A percentile compares a stretch with the other conserved stretches of the same genome.
Conservation (phyloP, 345 rosid species). For the Citrus hindsii region DNA sequence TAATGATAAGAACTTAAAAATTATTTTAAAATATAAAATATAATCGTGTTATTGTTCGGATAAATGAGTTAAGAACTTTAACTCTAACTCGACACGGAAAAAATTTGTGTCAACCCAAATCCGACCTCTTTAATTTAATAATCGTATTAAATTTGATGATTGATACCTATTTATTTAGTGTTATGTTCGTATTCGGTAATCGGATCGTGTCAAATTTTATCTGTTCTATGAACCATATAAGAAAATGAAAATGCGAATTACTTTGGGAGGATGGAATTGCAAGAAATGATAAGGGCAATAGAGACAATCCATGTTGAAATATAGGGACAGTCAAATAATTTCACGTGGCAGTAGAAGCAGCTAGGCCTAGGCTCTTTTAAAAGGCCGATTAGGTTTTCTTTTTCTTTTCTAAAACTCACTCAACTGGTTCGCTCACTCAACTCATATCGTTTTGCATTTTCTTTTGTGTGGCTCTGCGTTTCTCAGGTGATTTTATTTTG, state of each 20-base stretch:
- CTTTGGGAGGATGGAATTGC: background rate
- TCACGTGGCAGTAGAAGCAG: constrained; percentile 15
- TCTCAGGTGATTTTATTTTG: constrained; percentile 28
- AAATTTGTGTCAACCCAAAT: fast-evolving
- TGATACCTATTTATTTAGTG: fast-evolving
- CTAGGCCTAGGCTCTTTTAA: constrained; percentile 14
- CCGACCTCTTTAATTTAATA: fast-evolving
- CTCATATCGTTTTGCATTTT: background rate
- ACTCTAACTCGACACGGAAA: fast-evolving
- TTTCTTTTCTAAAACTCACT: background rate
- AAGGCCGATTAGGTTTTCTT: constrained; percentile 17
- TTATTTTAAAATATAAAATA: no score
- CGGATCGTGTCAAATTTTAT: no score
- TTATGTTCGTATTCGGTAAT: fast-evolving
- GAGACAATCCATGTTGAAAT: background rate
- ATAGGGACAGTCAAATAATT: constrained; percentile 8
- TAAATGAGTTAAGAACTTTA: no score
- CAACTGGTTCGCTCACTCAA: background rate
- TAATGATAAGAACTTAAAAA: no score
- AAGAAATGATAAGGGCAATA: background rate
- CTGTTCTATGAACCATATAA: no score
- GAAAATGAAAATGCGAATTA: background rate
- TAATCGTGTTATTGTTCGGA: fast-evolving
- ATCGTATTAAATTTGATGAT: no score
- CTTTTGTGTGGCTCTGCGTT: constrained; percentile 28